Evolutionary conservation across 495 filamentous ascomycete genomes (phyloP).

Genomic region (Hypoxylon lenormandii): DNA sequence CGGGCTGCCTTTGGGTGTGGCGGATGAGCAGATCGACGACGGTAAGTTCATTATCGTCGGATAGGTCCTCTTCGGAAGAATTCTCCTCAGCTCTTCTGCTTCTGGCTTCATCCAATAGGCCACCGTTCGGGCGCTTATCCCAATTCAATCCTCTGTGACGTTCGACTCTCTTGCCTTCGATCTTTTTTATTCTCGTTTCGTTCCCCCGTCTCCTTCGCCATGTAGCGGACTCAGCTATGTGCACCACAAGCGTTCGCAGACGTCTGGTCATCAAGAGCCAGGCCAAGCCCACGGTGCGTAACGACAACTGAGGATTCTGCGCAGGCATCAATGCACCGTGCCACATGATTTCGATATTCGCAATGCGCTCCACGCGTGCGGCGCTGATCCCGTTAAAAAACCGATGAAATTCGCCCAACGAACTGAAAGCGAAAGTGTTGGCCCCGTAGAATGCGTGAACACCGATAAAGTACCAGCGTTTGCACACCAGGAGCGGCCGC

Average conservation of each 20-base stretch:
- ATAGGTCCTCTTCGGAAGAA: not conserved
- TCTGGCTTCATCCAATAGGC: not conserved
- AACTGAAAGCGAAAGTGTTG: slow-evolving; percentile 62
- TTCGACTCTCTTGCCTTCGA: not conserved
- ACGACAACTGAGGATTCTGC: slow-evolving; percentile 27
- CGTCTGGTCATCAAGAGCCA: slow-evolving; percentile 49
- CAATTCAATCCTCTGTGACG: not conserved
- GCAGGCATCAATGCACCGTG: slow-evolving; percentile 44
- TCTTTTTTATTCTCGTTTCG: slow-evolving; percentile 26
- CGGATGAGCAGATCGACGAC: slow-evolving; percentile 30
- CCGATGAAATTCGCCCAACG: slow-evolving; percentile 56
- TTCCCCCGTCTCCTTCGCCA: slow-evolving; percentile 44
- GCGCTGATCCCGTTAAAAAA: slow-evolving; percentile 54
- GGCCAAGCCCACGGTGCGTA: slow-evolving; percentile 42
- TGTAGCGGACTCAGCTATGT: slow-evolving; percentile 50
- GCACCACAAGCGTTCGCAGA: slow-evolving; percentile 52
- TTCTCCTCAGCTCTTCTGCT: not conserved
- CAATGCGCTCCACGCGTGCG: slow-evolving; percentile 52
- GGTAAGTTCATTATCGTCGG: slow-evolving; percentile 1
- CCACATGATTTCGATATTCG: slow-evolving; percentile 54
- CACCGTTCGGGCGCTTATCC: not conserved
- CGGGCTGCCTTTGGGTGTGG: slow-evolving; percentile 52
- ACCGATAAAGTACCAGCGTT: slow-evolving; percentile 51
- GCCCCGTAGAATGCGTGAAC: slow-evolving; percentile 57
- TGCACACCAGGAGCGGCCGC: slow-evolving; percentile 47